These are phyloP conservation scores for Myrica gale DNA, from an alignment of 306 rosid species.

Conservation along the genomic window DNA sequence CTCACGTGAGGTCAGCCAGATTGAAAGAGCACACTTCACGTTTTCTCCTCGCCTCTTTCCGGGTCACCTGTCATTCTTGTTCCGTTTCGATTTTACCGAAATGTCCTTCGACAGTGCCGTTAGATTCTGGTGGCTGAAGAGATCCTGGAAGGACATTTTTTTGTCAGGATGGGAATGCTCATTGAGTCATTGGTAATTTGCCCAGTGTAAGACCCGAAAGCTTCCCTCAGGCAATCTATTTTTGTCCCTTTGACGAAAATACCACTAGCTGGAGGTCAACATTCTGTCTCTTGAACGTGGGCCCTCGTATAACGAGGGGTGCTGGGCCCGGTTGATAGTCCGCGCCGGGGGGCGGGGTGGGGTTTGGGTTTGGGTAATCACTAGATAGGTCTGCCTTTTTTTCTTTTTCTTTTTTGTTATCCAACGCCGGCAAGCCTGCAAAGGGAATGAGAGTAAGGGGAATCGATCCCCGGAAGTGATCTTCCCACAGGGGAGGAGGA, in stretches of 20 bases:
- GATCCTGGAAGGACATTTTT: slow-evolving; percentile 2
- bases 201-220: background rate
- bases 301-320: background rate
- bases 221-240: slow-evolving; percentile 9
- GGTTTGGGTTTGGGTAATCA: too few relatives aligned
- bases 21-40: slow-evolving; percentile 30
- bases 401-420: too few relatives aligned
- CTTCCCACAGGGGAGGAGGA: too few relatives aligned
- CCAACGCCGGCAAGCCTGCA: too few relatives aligned
- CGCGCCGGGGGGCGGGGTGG: background rate
- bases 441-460: too few relatives aligned
- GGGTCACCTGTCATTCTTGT: slow-evolving; percentile 30
- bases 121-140: background rate
- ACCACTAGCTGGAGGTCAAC: background rate
- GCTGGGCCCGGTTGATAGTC: background rate
- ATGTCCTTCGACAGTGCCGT: slow-evolving; percentile 25
- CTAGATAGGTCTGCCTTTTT: background rate
- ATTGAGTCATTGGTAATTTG: background rate
- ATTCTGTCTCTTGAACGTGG: background rate
- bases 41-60: slow-evolving; percentile 42
- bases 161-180: slow-evolving; percentile 7
- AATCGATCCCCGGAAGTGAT: too few relatives aligned
- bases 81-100: slow-evolving; percentile 31
- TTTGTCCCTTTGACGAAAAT: slow-evolving; percentile 8
- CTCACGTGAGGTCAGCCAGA: slow-evolving; percentile 35